These are phyloP conservation scores for Boletus reticuloceps DNA, from an alignment of 768 basidiomycete genomes.

Conservation along the genomic window DNA sequence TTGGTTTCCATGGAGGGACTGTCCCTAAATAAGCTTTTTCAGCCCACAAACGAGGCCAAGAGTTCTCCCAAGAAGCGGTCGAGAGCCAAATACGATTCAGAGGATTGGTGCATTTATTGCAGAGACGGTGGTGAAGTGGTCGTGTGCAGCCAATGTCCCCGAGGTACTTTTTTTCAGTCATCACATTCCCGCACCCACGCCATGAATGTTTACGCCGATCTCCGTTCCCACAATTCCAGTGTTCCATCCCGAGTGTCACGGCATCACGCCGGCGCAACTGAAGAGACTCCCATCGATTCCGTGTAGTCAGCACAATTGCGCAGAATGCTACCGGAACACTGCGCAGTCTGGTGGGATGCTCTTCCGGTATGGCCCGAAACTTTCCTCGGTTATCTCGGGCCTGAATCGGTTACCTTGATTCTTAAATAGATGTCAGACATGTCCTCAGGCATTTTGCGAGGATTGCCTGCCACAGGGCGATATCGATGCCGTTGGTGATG, in stretches of 20 bases:
- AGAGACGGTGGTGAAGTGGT: constrained; percentile 56
- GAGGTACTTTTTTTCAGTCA: constrained; percentile 37
- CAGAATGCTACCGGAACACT: constrained; percentile 42
- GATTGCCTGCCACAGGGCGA: constrained; percentile 55
- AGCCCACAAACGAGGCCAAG: constrained; percentile 13
- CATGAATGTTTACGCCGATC: neutral
- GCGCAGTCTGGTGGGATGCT: constrained; percentile 54
- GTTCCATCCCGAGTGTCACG: constrained; percentile 52
- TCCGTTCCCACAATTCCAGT: constrained; percentile 33
- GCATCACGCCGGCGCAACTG: constrained; percentile 32
- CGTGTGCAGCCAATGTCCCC: constrained; percentile 49
- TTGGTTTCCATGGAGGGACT: neutral
- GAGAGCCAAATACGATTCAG: constrained; percentile 42
- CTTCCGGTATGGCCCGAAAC: constrained; percentile 41
- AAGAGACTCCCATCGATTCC: constrained; percentile 22
- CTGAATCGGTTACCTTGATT: neutral
- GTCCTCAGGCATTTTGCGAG: constrained; percentile 58
- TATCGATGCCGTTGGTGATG: constrained; percentile 51
- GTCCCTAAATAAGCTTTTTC: constrained; percentile 8
- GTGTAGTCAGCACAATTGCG: constrained; percentile 54
- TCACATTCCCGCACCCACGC: constrained; percentile 1
- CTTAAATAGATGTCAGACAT: constrained; percentile 51
- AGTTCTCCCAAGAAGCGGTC: constrained; percentile 30
- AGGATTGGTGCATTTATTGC: constrained; percentile 60
- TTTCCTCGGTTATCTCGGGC: neutral